Evolutionary conservation across 441 rosid genomes (phyloP), one percentile per base, ranked within the genome.

Genomic region (Rhodomyrtus psidioides): DNA sequence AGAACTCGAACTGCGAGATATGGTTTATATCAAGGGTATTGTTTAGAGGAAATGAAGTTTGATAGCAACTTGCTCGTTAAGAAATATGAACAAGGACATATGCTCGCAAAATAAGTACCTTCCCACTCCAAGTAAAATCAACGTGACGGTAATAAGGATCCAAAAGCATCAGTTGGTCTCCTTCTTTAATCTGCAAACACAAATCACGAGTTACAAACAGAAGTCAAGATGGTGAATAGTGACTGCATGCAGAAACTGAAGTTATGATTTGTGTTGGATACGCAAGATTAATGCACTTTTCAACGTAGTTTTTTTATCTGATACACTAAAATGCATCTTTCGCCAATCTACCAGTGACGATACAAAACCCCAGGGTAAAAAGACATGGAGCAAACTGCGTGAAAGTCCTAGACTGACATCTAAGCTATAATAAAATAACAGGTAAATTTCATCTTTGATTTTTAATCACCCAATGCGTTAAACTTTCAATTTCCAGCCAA

Each of bases 101-200:
- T 62, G 75, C 75, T 62, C 24, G 30, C 30, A 58, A 17, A 27
- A 42, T 7, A 13, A 57, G 26, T 91, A 93, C 95, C 97, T 93
- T 94, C 84, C 84, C 93, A 86, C 91, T 93, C 96, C 96, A 93
- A 84, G 90, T 86, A 87, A 94, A 91, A 84, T 91, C 93, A 58
- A 89, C 62, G 3, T 65, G 56, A 57, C 26, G 93, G 85, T 87
- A 89, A 88, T 26, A 83, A 55, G 97, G 97, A 56, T 94, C 94
- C 86, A 94, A 83, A 6, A 94, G 86, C 17, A 58, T 87, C 57
- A 94, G 86, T 86, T 91, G 91, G 87, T 94, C 96, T 85, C 95
- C 97, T 91, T 94, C 97, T 89, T 92, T 94, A 76, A 94, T 92
- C 97, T 94, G 92, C 74, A 85, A 83, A 42, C 87, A 28, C 81